Base-by-base conservation (phyloP, 164 flowering plant species). In the Nelumbo lutea region DNA sequence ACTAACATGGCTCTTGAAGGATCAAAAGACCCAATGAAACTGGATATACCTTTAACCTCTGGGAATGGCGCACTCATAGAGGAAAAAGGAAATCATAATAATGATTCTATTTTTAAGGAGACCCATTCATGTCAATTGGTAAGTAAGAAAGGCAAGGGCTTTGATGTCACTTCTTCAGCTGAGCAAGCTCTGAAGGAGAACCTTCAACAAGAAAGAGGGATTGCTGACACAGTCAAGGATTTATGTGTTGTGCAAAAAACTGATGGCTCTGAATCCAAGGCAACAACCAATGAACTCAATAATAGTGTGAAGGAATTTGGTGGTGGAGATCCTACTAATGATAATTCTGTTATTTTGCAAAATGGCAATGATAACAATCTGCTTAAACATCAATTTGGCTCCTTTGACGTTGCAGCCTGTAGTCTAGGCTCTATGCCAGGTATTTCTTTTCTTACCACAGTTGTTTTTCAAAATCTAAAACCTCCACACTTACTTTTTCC, bases 381-480 rank as follows among this genome's bases (percentile, higher is more conserved):
- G 10, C 64, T 68, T 67, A 76, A 75, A 62, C 74, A 70, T 56
- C 75, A 78, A 47, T 65, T 50, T 50, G 76, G 65, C 68, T 72
- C 68, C 66, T 78, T 85, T 44, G 76, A 69, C n/a, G 43, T 62
- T 53, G 40, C 43, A 27, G 27, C 27, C 27, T 27, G 27, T 27
- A 27, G 27, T 0, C 27, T 27, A 27, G 27, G 27, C 27, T 27
- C 27, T 27, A 27, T 27, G 27, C 27, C 27, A 27, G 0, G 27
- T 27, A 27, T 27, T 27, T 27, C 27, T 27, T 27, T 27, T 27
- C 27, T 27, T 27, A 27, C 27, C 27, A 27, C 27, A 27, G 27
- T 27, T 27, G 27, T 27, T 27, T 27, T 27, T 27, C 27, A 27
- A 27, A 27, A 27, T 0, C 27, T 27, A 27, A 27, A 27, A 27